Evolutionary conservation across 2,329 filamentous ascomycete genomes (phyloP).

Genomic region (Hymenoscyphus fructigenus): DNA sequence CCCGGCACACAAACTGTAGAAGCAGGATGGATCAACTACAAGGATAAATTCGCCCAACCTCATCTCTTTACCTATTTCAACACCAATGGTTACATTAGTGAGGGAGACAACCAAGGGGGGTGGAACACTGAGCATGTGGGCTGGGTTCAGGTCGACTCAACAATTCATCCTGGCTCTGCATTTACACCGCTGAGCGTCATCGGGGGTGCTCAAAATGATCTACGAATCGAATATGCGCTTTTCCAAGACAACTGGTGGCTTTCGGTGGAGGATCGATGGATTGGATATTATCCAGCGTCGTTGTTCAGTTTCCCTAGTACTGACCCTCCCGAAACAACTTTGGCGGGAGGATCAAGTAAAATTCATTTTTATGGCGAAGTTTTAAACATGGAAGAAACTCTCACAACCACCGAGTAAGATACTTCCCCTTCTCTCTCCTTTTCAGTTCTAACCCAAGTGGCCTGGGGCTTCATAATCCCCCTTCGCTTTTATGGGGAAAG

Average conservation of each 20-base stretch:
- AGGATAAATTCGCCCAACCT: conserved; percentile 11
- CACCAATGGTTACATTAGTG: conserved; percentile 14
- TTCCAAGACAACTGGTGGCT: conserved; percentile 21
- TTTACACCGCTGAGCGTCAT: conserved; percentile 12
- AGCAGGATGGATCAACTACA: conserved; percentile 24
- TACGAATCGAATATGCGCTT: conserved; percentile 17
- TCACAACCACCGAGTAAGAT: conserved; percentile 21
- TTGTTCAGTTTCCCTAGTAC: conserved; percentile 9
- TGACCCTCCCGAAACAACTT: conserved; percentile 6
- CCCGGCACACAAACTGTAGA: conserved; percentile 18
- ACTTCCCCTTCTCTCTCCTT: conserved; percentile 6
- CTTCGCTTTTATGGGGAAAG: background rate
- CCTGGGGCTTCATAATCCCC: background rate
- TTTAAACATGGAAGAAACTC: conserved; percentile 12
- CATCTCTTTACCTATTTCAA: conserved; percentile 23
- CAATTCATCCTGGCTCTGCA: conserved; percentile 18
- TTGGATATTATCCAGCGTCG: conserved; percentile 22
- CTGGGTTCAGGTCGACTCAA: conserved; percentile 19
- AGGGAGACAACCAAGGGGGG: conserved; percentile 16
- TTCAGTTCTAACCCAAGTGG: background rate
- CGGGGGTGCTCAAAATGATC: conserved; percentile 1
- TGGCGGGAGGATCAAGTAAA: conserved; percentile 9
- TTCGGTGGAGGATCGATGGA: conserved; percentile 16
- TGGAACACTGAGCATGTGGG: conserved; percentile 20
- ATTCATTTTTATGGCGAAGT: conserved; percentile 22